Conservation (phyloP, 202 grass and related monocot genomes). For the Digitaria exilis region DNA sequence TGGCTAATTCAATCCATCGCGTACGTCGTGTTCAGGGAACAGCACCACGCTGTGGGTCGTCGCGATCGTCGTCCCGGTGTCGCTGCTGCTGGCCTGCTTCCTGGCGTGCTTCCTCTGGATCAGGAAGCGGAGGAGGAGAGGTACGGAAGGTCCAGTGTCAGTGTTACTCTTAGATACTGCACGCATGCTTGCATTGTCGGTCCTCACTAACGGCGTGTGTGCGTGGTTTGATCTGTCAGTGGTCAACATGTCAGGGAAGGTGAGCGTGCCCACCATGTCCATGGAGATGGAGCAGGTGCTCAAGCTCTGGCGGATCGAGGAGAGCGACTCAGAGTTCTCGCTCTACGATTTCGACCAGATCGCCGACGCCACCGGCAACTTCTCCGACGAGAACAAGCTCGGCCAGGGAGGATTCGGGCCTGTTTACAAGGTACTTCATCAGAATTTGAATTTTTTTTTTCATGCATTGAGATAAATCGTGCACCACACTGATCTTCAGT, state of each 20-base stretch:
- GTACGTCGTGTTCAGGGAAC: neutral
- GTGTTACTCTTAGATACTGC: neutral
- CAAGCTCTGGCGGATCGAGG: conserved; percentile 55
- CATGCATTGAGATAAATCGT: neutral
- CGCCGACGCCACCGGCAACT: conserved; percentile 57
- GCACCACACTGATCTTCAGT: neutral
- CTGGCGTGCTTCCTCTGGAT: conserved; percentile 53
- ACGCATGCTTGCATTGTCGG: neutral
- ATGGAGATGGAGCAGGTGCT: conserved; percentile 68
- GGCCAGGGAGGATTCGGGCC: conserved; percentile 81
- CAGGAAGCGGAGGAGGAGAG: conserved; percentile 48
- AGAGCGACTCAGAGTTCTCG: conserved; percentile 61
- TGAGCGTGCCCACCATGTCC: conserved; percentile 49
- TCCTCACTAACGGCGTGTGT: neutral
- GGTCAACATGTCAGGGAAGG: conserved; percentile 24
- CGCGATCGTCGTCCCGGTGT: conserved; percentile 16
- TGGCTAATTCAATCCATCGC: too few species aligned
- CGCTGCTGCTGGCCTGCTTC: conserved; percentile 49
- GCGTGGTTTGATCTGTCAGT: neutral
- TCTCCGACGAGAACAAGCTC: conserved; percentile 62
- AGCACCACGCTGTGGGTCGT: conserved; percentile 35
- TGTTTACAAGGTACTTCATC: conserved; percentile 63
- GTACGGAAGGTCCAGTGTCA: too few species aligned
- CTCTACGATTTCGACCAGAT: conserved; percentile 60
- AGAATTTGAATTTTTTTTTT: neutral